A percentile compares a stretch with the other conserved stretches of the same genome.
Conservation (phyloP, 1,284 basidiomycete species). For the Chalciporus sp. region DNA sequence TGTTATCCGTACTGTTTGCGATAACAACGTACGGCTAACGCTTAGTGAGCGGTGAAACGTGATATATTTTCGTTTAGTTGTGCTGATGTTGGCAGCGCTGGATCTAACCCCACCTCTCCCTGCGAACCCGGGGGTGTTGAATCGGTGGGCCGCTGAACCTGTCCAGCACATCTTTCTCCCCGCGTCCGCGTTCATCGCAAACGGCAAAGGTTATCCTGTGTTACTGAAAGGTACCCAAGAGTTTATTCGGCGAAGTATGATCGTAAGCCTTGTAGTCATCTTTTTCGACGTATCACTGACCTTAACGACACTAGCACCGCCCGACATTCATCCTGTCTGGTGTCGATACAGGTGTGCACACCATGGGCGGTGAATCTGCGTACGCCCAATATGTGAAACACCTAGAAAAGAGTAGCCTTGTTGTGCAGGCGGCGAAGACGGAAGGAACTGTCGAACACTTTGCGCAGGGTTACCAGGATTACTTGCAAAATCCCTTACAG, state of each 20-base stretch:
- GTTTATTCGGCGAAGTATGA: slow-evolving; percentile 87
- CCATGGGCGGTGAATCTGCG: slow-evolving; percentile 80
- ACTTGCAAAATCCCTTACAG: slow-evolving; percentile 93
- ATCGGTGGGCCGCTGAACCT: slow-evolving; percentile 92
- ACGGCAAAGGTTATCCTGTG: slow-evolving; percentile 96
- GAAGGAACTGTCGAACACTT: slow-evolving; percentile 83
- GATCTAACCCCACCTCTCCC: slow-evolving; percentile 90
- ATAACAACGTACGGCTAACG: slow-evolving; percentile 81
- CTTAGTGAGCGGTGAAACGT: slow-evolving; percentile 72
- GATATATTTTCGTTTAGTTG: slow-evolving; percentile 6
- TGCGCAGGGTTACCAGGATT: slow-evolving; percentile 93
- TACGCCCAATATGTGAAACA: slow-evolving; percentile 92
- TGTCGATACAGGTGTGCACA: slow-evolving; percentile 64
- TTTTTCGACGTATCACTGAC: slow-evolving; percentile 16
- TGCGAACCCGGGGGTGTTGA: slow-evolving; percentile 63
- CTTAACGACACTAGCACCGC: slow-evolving; percentile 56
- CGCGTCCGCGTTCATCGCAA: slow-evolving; percentile 90
- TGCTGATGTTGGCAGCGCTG: slow-evolving; percentile 58
- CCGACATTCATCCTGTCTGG: slow-evolving; percentile 84
- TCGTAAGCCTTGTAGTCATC: slow-evolving; percentile 52
- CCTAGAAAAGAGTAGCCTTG: slow-evolving; percentile 75
- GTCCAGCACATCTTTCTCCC: slow-evolving; percentile 88
- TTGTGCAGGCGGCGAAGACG: slow-evolving; percentile 58
- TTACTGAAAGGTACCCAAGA: slow-evolving; percentile 89
- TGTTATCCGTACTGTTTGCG: slow-evolving; percentile 85